phyloP scores from a whole-genome alignment of 805 yeast genomes.

The Schizosaccharomyces japonicus region DNA sequence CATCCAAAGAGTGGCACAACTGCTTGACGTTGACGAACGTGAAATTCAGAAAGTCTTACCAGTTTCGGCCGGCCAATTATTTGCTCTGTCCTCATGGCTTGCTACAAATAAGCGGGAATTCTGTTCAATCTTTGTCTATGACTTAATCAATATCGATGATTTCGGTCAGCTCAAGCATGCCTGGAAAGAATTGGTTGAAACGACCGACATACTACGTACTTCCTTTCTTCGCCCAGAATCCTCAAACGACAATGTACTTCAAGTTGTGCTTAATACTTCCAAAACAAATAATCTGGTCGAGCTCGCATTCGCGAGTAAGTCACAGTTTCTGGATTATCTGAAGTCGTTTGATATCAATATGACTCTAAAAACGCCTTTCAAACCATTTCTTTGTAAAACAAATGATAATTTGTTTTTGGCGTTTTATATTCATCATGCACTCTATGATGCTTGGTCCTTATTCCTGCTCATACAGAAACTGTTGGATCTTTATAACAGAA shows the following conservation, averaged over 20 bases:
- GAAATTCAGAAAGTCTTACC: slow-evolving; percentile 6
- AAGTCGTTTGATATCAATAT: not conserved
- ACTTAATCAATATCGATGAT: slow-evolving; percentile 1
- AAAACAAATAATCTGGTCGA: slow-evolving; percentile 2
- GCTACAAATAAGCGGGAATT: slow-evolving; percentile 2
- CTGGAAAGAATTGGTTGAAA: slow-evolving; percentile 8
- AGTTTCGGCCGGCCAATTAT: slow-evolving; percentile 11
- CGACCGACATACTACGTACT: slow-evolving; percentile 10
- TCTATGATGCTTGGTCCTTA: slow-evolving; percentile 11
- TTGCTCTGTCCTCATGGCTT: slow-evolving; percentile 11
- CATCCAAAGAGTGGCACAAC: not conserved
- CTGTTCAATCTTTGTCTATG: not conserved
- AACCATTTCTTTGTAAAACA: slow-evolving; percentile 2
- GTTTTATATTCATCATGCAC: slow-evolving; percentile 12
- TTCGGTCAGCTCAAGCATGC: slow-evolving; percentile 4
- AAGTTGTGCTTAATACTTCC: slow-evolving; percentile 6
- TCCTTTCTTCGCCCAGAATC: slow-evolving; percentile 6
- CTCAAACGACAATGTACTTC: slow-evolving; percentile 9
- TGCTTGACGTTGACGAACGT: too few species aligned
- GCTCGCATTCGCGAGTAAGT: not conserved
- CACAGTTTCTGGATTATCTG: not conserved
- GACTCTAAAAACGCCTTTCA: not conserved
- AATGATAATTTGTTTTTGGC: not conserved
- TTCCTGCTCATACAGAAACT: not conserved
- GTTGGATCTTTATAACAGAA: not conserved